phyloP scores from a whole-genome alignment of 1,284 basidiomycete genomes.

The Schizophyllum commune region DNA sequence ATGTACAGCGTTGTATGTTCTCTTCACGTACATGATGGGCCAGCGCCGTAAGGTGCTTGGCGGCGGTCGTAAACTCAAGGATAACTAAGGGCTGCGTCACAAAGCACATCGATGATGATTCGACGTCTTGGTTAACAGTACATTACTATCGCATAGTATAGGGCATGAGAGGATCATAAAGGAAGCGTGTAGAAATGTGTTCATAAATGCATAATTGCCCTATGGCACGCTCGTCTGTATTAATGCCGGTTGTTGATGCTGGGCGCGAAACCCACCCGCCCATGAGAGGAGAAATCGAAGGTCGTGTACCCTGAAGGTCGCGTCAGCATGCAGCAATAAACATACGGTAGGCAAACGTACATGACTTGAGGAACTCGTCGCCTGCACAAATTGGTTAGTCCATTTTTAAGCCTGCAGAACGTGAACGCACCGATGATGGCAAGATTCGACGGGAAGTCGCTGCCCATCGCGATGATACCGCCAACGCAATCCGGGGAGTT shows the following conservation, averaged over 20 bases:
- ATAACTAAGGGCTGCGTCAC: constrained; percentile 14
- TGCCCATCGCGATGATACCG: constrained; percentile 50
- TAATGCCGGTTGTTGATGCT: constrained; percentile 34
- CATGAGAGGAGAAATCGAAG: constrained; percentile 50
- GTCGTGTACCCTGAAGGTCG: constrained; percentile 43
- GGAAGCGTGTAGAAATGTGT: neutral
- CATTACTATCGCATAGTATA: neutral
- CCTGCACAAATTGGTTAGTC: constrained; percentile 19
- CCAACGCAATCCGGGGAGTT: constrained; percentile 46
- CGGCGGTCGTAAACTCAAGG: constrained; percentile 8
- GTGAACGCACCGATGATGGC: constrained; percentile 47
- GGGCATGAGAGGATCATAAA: neutral
- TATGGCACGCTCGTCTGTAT: neutral
- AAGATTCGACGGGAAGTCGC: constrained; percentile 39
- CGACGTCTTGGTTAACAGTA: neutral
- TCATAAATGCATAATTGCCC: neutral
- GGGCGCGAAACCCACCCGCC: constrained; percentile 49
- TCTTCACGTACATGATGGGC: constrained; percentile 87
- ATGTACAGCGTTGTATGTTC: constrained; percentile 65
- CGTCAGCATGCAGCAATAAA: neutral
- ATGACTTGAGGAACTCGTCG: constrained; percentile 67
- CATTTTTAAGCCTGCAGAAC: neutral
- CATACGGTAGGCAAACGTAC: constrained; percentile 26
- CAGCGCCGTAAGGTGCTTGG: constrained; percentile 77
- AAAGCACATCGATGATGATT: constrained; percentile 2